Evolutionary conservation across 2,329 filamentous ascomycete genomes (phyloP).

Genomic region (Endoconidiophora laricicola): DNA sequence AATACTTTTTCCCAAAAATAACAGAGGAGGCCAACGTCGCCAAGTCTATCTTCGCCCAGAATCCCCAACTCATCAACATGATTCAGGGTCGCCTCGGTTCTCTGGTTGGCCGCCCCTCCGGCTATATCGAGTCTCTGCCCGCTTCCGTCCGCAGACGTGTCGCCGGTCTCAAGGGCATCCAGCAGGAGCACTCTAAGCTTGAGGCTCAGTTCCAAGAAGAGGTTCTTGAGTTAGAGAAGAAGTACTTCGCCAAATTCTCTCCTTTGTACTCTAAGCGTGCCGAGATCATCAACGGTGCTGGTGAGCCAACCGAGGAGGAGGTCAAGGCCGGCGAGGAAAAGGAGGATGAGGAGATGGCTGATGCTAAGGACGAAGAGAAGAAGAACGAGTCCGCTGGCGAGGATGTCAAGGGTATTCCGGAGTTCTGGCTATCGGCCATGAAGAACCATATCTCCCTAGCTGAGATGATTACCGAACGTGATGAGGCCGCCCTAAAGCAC

Average conservation of each 20-base stretch:
- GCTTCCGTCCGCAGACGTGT: conserved; percentile 80
- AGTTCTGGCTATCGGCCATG: conserved; percentile 99
- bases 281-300: conserved; percentile 72
- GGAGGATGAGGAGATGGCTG: conserved; percentile 47
- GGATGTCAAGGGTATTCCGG: conserved; percentile 65
- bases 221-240: conserved; percentile 95
- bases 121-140: conserved; percentile 94
- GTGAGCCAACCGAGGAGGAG: conserved; percentile 76
- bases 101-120: conserved; percentile 86
- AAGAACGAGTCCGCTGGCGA: conserved; percentile 31
- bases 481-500: conserved; percentile 82
- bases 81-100: conserved; percentile 92
- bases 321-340: conserved; percentile 72
- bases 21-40: conserved; percentile 65
- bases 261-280: conserved; percentile 92
- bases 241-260: conserved; percentile 98
- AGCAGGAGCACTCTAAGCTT: conserved; percentile 96
- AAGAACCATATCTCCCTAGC: conserved; percentile 97
- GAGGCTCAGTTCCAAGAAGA: conserved; percentile 98
- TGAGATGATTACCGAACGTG: conserved; percentile 96
- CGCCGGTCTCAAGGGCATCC: conserved; percentile 87
- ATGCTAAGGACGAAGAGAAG: conserved; percentile 40
- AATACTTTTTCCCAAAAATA: neutral
- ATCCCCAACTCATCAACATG: conserved; percentile 88
- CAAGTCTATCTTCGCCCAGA: conserved; percentile 74